These are phyloP conservation scores for Talaromyces thailandensis DNA, from an alignment of 495 filamentous ascomycete genomes.

Conservation along the genomic window DNA sequence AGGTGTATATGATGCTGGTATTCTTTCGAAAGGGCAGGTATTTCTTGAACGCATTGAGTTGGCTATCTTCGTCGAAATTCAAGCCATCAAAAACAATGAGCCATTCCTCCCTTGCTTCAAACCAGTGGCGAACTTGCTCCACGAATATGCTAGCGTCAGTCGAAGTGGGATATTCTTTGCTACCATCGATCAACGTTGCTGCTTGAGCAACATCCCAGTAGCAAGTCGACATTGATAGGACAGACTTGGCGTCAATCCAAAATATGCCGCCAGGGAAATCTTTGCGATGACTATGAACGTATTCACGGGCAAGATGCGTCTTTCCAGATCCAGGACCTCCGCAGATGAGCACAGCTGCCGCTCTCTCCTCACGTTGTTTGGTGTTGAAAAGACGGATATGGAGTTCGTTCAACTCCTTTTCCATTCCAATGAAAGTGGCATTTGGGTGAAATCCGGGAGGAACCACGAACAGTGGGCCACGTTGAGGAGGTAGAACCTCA, in stretches of 20 bases:
- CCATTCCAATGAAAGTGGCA: constrained; percentile 64
- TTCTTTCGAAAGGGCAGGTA: constrained; percentile 63
- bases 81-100: constrained; percentile 70
- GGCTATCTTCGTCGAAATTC: constrained; percentile 51
- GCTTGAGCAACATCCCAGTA: constrained; percentile 71
- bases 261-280: constrained; percentile 70
- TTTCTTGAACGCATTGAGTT: constrained; percentile 46
- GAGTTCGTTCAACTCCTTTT: constrained; percentile 58
- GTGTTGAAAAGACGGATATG: constrained; percentile 59
- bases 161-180: constrained; percentile 19
- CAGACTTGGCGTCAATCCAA: constrained; percentile 66
- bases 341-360: constrained; percentile 60
- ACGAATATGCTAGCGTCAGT: constrained; percentile 47
- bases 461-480: constrained; percentile 47
- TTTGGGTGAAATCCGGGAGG: constrained; percentile 74
- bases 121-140: constrained; percentile 56
- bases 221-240: constrained; percentile 52
- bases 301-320: constrained; percentile 73
- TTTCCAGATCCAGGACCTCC: constrained; percentile 74
- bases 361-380: constrained; percentile 51
- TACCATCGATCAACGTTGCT: constrained; percentile 39
- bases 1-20: constrained; percentile 71
- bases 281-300: constrained; percentile 58
- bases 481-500: constrained; percentile 10
- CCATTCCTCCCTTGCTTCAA: constrained; percentile 63